A percentile compares a stretch with the other conserved stretches of the same genome.
Evolutionary conservation across 805 yeast species (phyloP).

Genomic region (Zygosaccharomyces bisporus): DNA sequence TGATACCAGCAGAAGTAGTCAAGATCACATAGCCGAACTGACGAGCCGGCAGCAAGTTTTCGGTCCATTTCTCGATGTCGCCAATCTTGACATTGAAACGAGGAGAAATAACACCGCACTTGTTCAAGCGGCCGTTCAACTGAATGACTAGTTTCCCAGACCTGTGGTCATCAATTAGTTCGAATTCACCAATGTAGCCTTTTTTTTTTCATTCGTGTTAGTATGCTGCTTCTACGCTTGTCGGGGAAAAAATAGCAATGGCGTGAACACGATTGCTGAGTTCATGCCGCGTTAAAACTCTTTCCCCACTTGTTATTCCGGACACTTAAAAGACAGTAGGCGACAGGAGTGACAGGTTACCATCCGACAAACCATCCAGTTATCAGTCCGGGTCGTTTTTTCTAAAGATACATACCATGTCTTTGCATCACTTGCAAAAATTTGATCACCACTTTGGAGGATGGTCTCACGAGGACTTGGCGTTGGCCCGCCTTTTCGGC

Average conservation of each 20-base stretch:
- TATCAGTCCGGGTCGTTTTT: constrained; percentile 75
- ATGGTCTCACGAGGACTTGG: constrained; percentile 96
- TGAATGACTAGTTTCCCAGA: constrained; percentile 95
- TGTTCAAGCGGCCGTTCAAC: constrained; percentile 96
- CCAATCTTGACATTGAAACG: constrained; percentile 94
- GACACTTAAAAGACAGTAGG: constrained; percentile 96
- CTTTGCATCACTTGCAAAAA: constrained; percentile 94
- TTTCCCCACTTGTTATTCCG: constrained; percentile 58
- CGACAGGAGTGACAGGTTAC: constrained; percentile 53
- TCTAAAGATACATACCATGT: constrained; percentile 56
- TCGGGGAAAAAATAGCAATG: constrained; percentile 44
- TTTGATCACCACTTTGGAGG: constrained; percentile 95
- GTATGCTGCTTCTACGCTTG: constrained; percentile 34
- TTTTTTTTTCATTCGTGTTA: constrained; percentile 15
- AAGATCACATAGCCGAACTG: constrained; percentile 96
- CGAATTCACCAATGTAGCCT: constrained; percentile 94
- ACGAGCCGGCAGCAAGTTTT: constrained; percentile 96
- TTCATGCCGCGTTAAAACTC: not conserved
- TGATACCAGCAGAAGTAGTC: constrained; percentile 98
- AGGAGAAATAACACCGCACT: constrained; percentile 98
- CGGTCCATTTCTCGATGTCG: constrained; percentile 98
- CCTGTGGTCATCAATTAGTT: constrained; percentile 98
- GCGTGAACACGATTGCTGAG: constrained; percentile 2
- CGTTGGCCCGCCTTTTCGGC: constrained; percentile 99
- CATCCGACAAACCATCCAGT: constrained; percentile 92